Evolutionary conservation across 2,329 filamentous ascomycete species (phyloP), one percentile per base, ranked within the genome.

Genomic region (Penicillium sp.): DNA sequence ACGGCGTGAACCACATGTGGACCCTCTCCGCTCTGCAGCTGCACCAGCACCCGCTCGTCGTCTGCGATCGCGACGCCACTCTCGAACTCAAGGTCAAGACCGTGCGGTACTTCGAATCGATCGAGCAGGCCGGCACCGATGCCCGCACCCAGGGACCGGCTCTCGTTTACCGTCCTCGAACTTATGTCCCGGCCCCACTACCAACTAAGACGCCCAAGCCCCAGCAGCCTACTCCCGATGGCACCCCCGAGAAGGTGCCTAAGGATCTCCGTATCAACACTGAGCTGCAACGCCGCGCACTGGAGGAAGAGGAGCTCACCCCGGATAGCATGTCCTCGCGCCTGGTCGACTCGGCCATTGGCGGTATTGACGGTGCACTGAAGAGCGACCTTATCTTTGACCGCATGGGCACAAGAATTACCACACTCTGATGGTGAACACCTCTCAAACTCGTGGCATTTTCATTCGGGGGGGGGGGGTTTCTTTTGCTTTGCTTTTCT

Each of bases 1-100:
- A 88, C 56, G 89, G 88, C 31, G 84, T 96, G 60, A 93, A 92
- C 73, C 91, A 94, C 77, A 93, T 93, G 89, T 96, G 91, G 90
- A 93, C 91, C 1, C 82, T 94, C 7, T 93, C 90, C 9, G 86
- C 86, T 54, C 80, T 96, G 42, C 91, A 96, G 73, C 78, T 93
- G 61, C 91, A 94, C 73, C 88, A 86, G 4, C 88, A 93, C 68
- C 87, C 90, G 53, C 86, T 94, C 81, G 86, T 94, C 64, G 89
- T 93, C 10, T 89, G 89, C 45, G 91, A 96, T 68, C 89, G 93
- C 67, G 90, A 93, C 70, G 87, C 88, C 17, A 90, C 88, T 1
- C 77, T 89, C 15, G 87, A 90, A 72, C 78, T 90, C 51, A 86
- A 87, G 71, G 87, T 90, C 61, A 90, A 90, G 79, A 90, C 88